Evolutionary conservation across 768 basidiomycete genomes (phyloP), one percentile per base, ranked within the genome.

Genomic region (Neoboletus brunneissimus): DNA sequence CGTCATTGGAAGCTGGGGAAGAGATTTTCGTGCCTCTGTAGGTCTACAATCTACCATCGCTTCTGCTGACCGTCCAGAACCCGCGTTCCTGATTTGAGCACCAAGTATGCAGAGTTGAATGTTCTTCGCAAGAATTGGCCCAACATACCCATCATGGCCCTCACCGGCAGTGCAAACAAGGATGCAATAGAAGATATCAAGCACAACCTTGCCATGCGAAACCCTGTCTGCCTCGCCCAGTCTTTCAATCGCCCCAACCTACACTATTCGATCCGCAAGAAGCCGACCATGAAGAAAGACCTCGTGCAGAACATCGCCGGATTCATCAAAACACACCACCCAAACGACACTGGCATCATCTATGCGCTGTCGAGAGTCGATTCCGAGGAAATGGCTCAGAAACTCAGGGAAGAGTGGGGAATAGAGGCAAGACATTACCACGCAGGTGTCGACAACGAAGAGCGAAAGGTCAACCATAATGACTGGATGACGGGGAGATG

Each of bases 231-330:
- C 48, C 80, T 96, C 53, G 80, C 76, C 3, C 88, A 92, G 63
- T 95, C 94, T 0, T 97, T 97, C 76, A 98, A 99, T 66, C 88
- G 97, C 5, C 79, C 86, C n/a, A 99, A 99, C 69, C 79, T 99
- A 7, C 77, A 81, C 53, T 99, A 99, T 65, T 75, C 79, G 45
- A 72, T 91, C 75, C 73, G 77, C 49, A 66, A 72, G 58, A 85
- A 87, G 70, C 70, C 62, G 9, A 45, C 77, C 70, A 60, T 73
- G 58, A 69, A 76, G 69, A 68, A 62, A 18, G 77, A 79, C 34
- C 71, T 81, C 25, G 56, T 82, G 2, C 70, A 84, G 10, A 83
- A 86, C 10, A 91, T 98, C 49, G 82, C 81, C 27, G 76, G 75
- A 2, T 91, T 85, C 68, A 87, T 98, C 69, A 72, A 81, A 46